Conservation (phyloP, 345 rosid genomes). For the Melaleuca quinquenervia region DNA sequence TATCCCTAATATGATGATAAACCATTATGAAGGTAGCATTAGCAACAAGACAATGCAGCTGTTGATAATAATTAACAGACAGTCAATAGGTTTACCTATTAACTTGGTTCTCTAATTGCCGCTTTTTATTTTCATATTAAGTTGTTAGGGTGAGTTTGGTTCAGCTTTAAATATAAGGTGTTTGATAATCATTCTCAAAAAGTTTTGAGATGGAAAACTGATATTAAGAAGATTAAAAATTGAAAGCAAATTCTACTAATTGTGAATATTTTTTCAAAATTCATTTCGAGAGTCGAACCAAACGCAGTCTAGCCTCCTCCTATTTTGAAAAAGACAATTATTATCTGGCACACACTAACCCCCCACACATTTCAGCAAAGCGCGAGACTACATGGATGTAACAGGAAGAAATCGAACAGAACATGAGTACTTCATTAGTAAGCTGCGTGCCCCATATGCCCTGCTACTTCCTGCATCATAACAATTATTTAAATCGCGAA, state of each 20-base stretch:
- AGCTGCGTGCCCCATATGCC: conserved; percentile 6
- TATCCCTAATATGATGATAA: background rate
- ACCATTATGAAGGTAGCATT: background rate
- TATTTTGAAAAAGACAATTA: background rate
- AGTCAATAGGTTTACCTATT: background rate
- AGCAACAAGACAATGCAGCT: background rate
- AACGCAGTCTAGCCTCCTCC: no score
- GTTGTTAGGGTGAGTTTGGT: background rate
- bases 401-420: background rate
- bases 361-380: background rate
- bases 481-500: background rate
- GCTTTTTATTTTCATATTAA: background rate
- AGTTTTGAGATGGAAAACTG: no score
- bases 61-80: background rate
- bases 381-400: background rate
- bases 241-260: no score
- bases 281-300: background rate
- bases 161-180: no score
- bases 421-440: background rate
- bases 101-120: background rate
- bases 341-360: background rate
- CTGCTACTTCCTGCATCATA: background rate
- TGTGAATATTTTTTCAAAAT: no score
- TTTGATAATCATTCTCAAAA: no score
- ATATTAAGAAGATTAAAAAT: no score